phyloP scores from a whole-genome alignment of 2,329 filamentous ascomycete genomes.

The Metarhizium anisopliae region DNA sequence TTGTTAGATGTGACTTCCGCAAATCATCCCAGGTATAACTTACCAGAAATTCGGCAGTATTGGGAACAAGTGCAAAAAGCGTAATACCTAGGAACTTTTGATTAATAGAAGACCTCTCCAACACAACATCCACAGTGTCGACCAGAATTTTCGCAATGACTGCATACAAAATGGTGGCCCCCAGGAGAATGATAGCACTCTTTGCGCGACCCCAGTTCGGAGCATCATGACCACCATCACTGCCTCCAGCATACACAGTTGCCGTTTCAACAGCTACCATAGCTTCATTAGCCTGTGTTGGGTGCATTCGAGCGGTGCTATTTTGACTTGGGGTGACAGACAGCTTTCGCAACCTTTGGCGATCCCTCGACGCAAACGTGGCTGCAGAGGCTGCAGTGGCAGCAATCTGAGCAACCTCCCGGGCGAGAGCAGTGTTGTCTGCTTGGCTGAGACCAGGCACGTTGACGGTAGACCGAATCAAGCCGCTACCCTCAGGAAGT shows the following conservation, averaged over 20 bases:
- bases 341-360: conserved; percentile 27
- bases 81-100: conserved; percentile 98
- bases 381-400: conserved; percentile 61
- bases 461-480: conserved; percentile 35
- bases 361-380: conserved; percentile 74
- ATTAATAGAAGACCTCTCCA: conserved; percentile 83
- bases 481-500: conserved; percentile 54
- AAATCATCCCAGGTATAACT: conserved; percentile 20
- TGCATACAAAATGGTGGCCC: conserved; percentile 87
- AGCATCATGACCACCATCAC: conserved; percentile 74
- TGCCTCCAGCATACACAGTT: conserved; percentile 26
- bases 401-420: conserved; percentile 87
- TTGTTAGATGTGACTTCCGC: too few relatives aligned
- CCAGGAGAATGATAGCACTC: conserved; percentile 80
- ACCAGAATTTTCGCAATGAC: conserved; percentile 95
- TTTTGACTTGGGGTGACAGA: conserved; percentile 22
- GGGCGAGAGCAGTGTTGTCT: conserved; percentile 71
- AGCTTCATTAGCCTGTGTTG: conserved; percentile 23
- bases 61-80: conserved; percentile 90
- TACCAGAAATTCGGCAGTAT: conserved; percentile 95
- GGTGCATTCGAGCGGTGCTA: conserved; percentile 16
- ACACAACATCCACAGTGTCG: conserved; percentile 92
- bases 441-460: conserved; percentile 69
- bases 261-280: conserved; percentile 21
- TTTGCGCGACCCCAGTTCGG: conserved; percentile 94